Percentiles rank a stretch among this genome's conserved stretches.
Evolutionary conservation across 1,139 yeast genomes (phyloP).

Genomic region (Trichomonascaceae sp.): DNA sequence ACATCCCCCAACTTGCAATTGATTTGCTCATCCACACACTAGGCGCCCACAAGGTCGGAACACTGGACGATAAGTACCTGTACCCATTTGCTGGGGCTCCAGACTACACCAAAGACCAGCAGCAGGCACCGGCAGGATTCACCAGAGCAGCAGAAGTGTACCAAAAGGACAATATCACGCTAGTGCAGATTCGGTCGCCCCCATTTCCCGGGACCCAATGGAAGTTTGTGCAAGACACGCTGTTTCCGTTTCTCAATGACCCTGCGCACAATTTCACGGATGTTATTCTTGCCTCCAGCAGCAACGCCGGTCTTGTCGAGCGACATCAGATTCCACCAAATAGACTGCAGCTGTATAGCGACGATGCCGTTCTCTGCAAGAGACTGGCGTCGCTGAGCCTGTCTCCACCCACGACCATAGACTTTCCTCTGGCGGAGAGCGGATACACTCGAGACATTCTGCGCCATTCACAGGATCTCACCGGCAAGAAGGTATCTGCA

Average conservation of each 20-base stretch:
- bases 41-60: slow-evolving; percentile 37
- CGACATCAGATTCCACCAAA: slow-evolving; percentile 6
- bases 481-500: slow-evolving; percentile 9
- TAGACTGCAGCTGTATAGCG: slow-evolving; percentile 2
- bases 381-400: slow-evolving; percentile 5
- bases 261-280: slow-evolving; percentile 29
- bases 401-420: slow-evolving; percentile 3
- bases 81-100: slow-evolving; percentile 81
- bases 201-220: slow-evolving; percentile 50
- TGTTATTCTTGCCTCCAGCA: slow-evolving; percentile 54
- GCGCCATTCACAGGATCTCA: slow-evolving; percentile 4
- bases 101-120: slow-evolving; percentile 29
- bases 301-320: slow-evolving; percentile 36
- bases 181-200: slow-evolving; percentile 79
- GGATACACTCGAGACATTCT: slow-evolving; percentile 21
- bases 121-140: slow-evolving; percentile 31
- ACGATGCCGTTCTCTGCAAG: slow-evolving; percentile 5
- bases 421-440: slow-evolving; percentile 17
- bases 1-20: slow-evolving; percentile 71
- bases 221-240: slow-evolving; percentile 39
- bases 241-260: slow-evolving; percentile 36
- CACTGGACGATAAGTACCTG: slow-evolving; percentile 45
- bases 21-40: slow-evolving; percentile 62
- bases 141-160: slow-evolving; percentile 47
- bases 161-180: slow-evolving; percentile 25